Base-by-base conservation (phyloP, 192 early-diverging fungal genomes). In the Globomyces pollinis-pini region DNA sequence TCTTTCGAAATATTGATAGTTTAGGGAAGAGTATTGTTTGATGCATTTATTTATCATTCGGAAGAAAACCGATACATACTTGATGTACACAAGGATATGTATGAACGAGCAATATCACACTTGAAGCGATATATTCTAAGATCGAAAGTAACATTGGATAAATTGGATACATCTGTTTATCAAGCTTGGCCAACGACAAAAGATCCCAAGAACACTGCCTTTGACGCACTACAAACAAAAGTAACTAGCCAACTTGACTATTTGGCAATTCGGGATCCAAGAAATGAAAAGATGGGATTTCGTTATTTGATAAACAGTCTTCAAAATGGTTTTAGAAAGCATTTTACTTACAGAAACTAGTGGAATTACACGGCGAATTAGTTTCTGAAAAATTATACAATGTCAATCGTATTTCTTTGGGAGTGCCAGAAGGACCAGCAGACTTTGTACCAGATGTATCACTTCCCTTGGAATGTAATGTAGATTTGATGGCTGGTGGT, bases 401-500 rank as follows among this genome's bases (percentile, higher is more conserved):
- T 20, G 23, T 47, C 23, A 47, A 47, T 20, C 16, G 44, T 11
- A 47, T 95, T 26, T 64, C 91, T 11, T 74, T 84, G 38, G 96
- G 96, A 13, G 80, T 98, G 4, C 86, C 92, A 30, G 96, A 98
- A 81, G 96, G 96, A 29, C 56, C 79, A 9, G 71, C 81, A 21
- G 94, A 96, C 63, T 81, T 94, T 65, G 78, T 81, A 52, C 57
- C 76, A 47, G 28, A 47, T 26, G 44, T 47, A 1, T 47, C 44
- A 13, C 70, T 98, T 45, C 93, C 96, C 24, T 68, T 98, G 39
- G 94, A 99, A 64, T 83, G 80, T 47, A 96, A 97, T 60, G 64
- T 96, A 31, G 96, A 99, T 67, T 84, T 84, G 53, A 89, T 99
- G 84, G 69, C 77, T 44, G 94, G 94, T n/a, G n/a, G n/a, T n/a